phyloP scores from a whole-genome alignment of 2,329 filamentous ascomycete genomes.

The Alternaria tenuissima region DNA sequence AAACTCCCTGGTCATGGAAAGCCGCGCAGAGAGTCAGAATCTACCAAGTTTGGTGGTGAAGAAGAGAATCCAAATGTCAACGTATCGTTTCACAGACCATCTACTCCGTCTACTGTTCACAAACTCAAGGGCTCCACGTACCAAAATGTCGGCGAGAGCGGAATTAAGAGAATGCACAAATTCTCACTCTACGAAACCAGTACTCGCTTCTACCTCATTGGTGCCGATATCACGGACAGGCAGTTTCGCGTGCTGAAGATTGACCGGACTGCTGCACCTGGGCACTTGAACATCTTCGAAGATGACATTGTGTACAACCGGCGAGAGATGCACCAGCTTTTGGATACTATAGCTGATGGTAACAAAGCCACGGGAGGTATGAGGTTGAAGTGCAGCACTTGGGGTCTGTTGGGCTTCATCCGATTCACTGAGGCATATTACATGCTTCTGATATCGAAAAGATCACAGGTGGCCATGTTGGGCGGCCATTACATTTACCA shows the following conservation, averaged over 20 bases:
- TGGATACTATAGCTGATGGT: constrained; percentile 93
- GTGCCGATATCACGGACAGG: constrained; percentile 87
- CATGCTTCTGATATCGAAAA: constrained; percentile 95
- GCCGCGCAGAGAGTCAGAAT: constrained; percentile 40
- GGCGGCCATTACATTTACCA: constrained; percentile 97
- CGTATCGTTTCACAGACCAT: constrained; percentile 50
- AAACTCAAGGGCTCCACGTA: constrained; percentile 51
- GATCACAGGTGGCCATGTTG: constrained; percentile 94
- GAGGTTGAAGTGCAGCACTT: constrained; percentile 87
- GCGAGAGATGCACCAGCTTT: constrained; percentile 89
- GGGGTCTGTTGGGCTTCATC: constrained; percentile 95
- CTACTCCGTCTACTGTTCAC: constrained; percentile 51
- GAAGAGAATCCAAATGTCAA: constrained; percentile 53
- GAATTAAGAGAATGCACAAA: constrained; percentile 77
- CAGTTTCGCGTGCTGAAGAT: constrained; percentile 94
- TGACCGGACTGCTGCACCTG: constrained; percentile 82
- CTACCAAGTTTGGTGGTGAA: constrained; percentile 51
- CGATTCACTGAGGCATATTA: constrained; percentile 96
- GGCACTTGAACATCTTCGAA: constrained; percentile 83
- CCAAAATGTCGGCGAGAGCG: constrained; percentile 54
- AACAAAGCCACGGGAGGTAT: constrained; percentile 91
- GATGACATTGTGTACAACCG: constrained; percentile 95
- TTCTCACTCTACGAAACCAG: constrained; percentile 98
- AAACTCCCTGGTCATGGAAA: constrained; percentile 37
- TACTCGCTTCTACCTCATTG: constrained; percentile 91